phyloP scores from a whole-genome alignment of 2,329 filamentous ascomycete genomes.

The Emericellopsis cladophorae region DNA sequence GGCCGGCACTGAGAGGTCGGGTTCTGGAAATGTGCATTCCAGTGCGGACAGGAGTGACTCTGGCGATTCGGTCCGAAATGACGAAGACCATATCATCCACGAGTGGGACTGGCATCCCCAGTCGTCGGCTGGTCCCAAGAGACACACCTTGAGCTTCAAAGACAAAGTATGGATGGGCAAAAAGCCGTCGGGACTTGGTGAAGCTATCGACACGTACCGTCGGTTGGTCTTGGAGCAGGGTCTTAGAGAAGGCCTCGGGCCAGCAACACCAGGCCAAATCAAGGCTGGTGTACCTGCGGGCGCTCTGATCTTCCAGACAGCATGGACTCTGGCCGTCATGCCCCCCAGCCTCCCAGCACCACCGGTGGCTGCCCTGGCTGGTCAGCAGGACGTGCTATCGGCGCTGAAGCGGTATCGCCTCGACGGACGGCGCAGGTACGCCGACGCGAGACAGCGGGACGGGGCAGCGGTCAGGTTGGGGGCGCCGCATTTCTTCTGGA shows the following conservation, averaged over 20 bases:
- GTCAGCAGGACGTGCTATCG: slow-evolving; percentile 30
- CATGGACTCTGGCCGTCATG: slow-evolving; percentile 37
- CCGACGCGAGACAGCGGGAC: slow-evolving; percentile 6
- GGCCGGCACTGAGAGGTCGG: slow-evolving; percentile 1
- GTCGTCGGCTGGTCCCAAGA: background rate
- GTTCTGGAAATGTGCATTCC: slow-evolving; percentile 2
- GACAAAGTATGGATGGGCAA: slow-evolving; percentile 34
- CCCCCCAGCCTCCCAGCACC: slow-evolving; percentile 17
- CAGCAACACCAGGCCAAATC: slow-evolving; percentile 35
- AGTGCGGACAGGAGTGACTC: slow-evolving; percentile 1
- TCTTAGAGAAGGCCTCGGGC: slow-evolving; percentile 25
- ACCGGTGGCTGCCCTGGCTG: slow-evolving; percentile 12
- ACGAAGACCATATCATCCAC: slow-evolving; percentile 10
- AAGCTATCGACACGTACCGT: slow-evolving; percentile 34
- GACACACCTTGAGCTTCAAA: slow-evolving; percentile 4
- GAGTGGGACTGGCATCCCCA: slow-evolving; percentile 13
- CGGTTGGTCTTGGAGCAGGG: slow-evolving; percentile 22
- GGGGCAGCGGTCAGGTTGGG: slow-evolving; percentile 5
- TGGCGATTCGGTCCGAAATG: slow-evolving; percentile 6
- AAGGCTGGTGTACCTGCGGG: slow-evolving; percentile 33
- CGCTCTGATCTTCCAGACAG: slow-evolving; percentile 32
- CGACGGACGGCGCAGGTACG: slow-evolving; percentile 15
- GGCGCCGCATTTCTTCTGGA: slow-evolving; percentile 23
- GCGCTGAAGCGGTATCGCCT: slow-evolving; percentile 26
- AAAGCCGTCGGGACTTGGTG: slow-evolving; percentile 12